Conservation (phyloP, 106 monocot species). For the Dendrobium officinale region DNA sequence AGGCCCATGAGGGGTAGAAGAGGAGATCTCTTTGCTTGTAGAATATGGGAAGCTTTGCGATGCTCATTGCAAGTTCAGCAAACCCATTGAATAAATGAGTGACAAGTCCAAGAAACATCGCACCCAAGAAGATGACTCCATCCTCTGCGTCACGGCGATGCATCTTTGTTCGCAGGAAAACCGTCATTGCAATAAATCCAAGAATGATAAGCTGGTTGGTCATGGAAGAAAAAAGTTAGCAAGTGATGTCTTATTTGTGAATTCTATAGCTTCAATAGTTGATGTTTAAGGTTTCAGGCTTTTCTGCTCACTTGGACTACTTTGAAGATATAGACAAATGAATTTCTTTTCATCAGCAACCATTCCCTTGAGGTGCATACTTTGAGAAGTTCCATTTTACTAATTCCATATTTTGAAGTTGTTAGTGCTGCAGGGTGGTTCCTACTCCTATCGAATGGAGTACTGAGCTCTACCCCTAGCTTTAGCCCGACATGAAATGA, state of each 20-base stretch:
- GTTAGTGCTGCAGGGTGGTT: conserved; percentile 21
- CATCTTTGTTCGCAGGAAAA: conserved; percentile 38
- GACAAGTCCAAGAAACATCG: conserved; percentile 26
- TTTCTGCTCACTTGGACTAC: conserved; percentile 16
- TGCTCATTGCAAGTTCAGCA: conserved; percentile 38
- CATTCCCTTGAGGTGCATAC: conserved; percentile 28
- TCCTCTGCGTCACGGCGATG: conserved; percentile 26
- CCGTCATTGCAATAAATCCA: conserved; percentile 23
- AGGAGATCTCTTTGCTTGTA: conserved; percentile 44
- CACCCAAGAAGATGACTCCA: conserved; percentile 30
- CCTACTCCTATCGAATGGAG: conserved; percentile 29
- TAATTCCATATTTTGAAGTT: conserved; percentile 23
- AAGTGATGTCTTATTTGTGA: not conserved
- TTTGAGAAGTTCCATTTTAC: conserved; percentile 29
- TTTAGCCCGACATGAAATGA: conserved; percentile 20
- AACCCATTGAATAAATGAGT: conserved; percentile 42
- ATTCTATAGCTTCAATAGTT: not conserved
- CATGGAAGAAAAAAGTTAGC: conserved; percentile 2
- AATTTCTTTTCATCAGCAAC: conserved; percentile 33
- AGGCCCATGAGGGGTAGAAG: conserved; percentile 24
- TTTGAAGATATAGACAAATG: conserved; percentile 29
- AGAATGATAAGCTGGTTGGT: conserved; percentile 19
- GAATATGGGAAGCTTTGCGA: conserved; percentile 35
- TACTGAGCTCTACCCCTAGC: conserved; percentile 12
- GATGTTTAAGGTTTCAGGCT: not conserved